These are phyloP conservation scores for Melastoma malabathricum DNA, from an alignment of 345 rosid genomes.

Conservation along the genomic window DNA sequence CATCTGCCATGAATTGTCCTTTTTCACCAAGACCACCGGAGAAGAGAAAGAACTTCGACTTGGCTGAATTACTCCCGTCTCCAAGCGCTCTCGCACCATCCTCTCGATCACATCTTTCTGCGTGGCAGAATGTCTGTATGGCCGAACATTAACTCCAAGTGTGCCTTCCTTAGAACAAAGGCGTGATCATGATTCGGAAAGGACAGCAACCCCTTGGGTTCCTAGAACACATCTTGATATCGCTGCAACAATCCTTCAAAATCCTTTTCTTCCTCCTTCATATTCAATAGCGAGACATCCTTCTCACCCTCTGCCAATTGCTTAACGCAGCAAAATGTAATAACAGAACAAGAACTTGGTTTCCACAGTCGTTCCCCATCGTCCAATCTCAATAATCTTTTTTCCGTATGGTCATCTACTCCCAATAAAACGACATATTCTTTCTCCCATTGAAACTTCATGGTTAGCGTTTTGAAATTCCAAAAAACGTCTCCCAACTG, in stretches of 20 bases:
- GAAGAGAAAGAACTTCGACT: conserved; percentile 3
- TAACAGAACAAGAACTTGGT: too few species aligned
- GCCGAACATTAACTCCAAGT: background rate
- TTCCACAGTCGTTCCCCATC: too few species aligned
- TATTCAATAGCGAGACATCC: too few species aligned
- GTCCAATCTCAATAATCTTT: too few species aligned
- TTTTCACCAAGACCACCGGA: conserved; percentile 2
- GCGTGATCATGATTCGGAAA: background rate
- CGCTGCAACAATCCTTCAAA: too few species aligned
- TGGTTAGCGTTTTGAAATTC: background rate
- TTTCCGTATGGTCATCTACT: too few species aligned
- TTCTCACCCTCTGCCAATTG: too few species aligned
- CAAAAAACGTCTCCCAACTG: background rate
- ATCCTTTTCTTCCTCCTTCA: too few species aligned
- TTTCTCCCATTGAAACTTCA: background rate
- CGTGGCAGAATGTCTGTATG: background rate
- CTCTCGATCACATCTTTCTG: conserved; percentile 5
- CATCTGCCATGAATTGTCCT: conserved; percentile 3
- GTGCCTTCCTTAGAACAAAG: background rate
- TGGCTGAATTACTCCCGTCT: background rate
- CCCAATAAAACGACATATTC: too few species aligned
- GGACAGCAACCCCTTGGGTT: background rate
- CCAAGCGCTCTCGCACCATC: background rate
- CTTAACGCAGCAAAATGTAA: too few species aligned
- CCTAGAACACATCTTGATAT: too few species aligned